Conservation (phyloP, 768 basidiomycete species). For the Mycena galopus region DNA sequence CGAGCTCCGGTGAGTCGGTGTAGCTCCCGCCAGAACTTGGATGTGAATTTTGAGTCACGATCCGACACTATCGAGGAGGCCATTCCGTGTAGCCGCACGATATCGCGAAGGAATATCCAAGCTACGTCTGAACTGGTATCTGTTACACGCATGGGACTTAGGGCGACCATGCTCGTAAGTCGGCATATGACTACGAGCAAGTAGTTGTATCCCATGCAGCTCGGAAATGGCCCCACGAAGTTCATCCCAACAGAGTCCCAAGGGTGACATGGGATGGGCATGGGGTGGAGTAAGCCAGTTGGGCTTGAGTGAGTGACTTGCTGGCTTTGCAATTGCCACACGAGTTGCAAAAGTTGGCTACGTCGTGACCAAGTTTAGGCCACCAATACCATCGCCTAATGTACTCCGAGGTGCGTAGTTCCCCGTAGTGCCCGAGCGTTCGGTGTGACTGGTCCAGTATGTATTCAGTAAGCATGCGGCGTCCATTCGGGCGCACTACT, state of each 20-base stretch:
- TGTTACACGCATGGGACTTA: conserved; percentile 8
- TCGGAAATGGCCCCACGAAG: conserved; percentile 48
- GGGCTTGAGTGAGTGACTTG: neutral
- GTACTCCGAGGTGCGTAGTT: conserved; percentile 40
- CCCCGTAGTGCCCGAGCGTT: conserved; percentile 42
- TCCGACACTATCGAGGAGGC: conserved; percentile 39
- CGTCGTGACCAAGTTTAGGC: conserved; percentile 28
- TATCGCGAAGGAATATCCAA: conserved; percentile 15
- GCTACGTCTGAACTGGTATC: conserved; percentile 16
- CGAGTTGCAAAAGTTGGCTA: conserved; percentile 13
- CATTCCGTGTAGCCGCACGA: conserved; percentile 26
- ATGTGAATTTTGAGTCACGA: conserved; percentile 43
- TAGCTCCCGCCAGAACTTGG: conserved; percentile 19
- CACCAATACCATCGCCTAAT: conserved; percentile 39
- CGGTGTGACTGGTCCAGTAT: neutral
- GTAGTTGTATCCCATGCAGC: conserved; percentile 39
- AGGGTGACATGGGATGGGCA: conserved; percentile 40
- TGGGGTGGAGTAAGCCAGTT: conserved; percentile 33
- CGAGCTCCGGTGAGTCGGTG: conserved; percentile 43
- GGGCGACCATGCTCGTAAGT: conserved; percentile 1
- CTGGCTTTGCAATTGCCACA: neutral
- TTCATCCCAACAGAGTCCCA: conserved; percentile 50
- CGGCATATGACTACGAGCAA: conserved; percentile 7
- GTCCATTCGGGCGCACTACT: no score
- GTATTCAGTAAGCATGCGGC: neutral